Evolutionary conservation across 2,329 filamentous ascomycete species (phyloP), one percentile per base, ranked within the genome.

Genomic region (Fusarium camptoceras): DNA sequence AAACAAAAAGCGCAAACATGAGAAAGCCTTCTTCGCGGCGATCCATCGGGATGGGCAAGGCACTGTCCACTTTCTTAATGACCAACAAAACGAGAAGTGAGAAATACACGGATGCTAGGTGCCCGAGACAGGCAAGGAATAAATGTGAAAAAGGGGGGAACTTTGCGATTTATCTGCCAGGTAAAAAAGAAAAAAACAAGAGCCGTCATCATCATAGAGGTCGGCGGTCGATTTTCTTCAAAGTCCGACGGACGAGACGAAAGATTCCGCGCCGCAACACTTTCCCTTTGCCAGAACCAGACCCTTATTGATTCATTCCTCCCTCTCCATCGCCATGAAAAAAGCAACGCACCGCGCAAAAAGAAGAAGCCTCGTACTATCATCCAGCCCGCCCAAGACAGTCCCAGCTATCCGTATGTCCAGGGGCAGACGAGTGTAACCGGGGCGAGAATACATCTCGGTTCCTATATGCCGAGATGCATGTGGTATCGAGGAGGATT

Each of bases 261-360:
- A 76, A 74, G 71, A 73, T 68, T 76, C 78, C 77, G 77, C 79
- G 77, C 77, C 79, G 75, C 76, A 53, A 77, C 77, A 80, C 79
- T 78, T 79, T 75, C 71, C 79, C 79, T 71, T 58, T 74, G 59
- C 76, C 75, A 76, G 76, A 77, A 77, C 76, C 72, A 77, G 78
- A 80, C 66, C 77, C 79, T 63, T 78, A 77, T 78, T 42, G 49
- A 53, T 53, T 28, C 72, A 76, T 63, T 75, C 78, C 74, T 76
- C 73, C 76, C 80, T 76, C 76, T 76, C 76, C 77, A 72, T 75
- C 72, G 72, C 69, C 75, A 71, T 76, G 70, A 73, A 75, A 77
- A 73, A 75, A 76, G 71, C 76, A 78, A 78, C 76, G 77, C 75
- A 77, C 75, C 72, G 77, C 76, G 76, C 73, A 78, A 78, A 73